phyloP scores from a whole-genome alignment of 176 grass and related monocot species.

The Neostapfia colusana region DNA sequence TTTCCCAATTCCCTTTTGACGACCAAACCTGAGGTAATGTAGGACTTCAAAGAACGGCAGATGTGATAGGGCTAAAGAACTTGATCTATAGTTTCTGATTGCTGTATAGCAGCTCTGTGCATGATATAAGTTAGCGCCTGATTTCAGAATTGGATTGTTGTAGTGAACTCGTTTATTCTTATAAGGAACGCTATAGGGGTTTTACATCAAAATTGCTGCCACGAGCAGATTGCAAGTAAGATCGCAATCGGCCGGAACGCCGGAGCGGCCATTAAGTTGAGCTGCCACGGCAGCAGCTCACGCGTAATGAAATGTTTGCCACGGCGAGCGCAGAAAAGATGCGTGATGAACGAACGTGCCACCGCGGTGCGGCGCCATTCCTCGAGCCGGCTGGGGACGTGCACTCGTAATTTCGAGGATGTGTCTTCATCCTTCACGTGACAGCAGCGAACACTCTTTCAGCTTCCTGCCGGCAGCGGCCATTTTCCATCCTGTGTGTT shows the following conservation, averaged over 20 bases:
- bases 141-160: constrained; percentile 19
- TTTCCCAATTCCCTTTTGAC: constrained; percentile 43
- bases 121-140: constrained; percentile 27
- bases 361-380: too few relatives aligned
- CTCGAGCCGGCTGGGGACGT: too few relatives aligned
- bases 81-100: constrained; percentile 22
- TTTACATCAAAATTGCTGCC: constrained; percentile 6
- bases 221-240: too few relatives aligned
- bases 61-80: constrained; percentile 13
- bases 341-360: too few relatives aligned
- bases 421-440: too few relatives aligned
- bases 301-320: too few relatives aligned
- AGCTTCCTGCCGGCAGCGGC: not conserved
- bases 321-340: too few relatives aligned
- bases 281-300: too few relatives aligned
- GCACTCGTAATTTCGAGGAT: too few relatives aligned
- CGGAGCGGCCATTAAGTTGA: too few relatives aligned
- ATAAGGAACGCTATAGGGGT: constrained; percentile 2
- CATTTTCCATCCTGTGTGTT: too few relatives aligned
- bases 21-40: constrained; percentile 25
- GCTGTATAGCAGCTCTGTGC: constrained; percentile 20
- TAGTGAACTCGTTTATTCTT: constrained; percentile 32
- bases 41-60: constrained; percentile 28
- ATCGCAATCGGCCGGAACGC: too few relatives aligned
- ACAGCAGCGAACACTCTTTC: not conserved